phyloP scores from a whole-genome alignment of 441 rosid species.

The Syzygium syzygioides region DNA sequence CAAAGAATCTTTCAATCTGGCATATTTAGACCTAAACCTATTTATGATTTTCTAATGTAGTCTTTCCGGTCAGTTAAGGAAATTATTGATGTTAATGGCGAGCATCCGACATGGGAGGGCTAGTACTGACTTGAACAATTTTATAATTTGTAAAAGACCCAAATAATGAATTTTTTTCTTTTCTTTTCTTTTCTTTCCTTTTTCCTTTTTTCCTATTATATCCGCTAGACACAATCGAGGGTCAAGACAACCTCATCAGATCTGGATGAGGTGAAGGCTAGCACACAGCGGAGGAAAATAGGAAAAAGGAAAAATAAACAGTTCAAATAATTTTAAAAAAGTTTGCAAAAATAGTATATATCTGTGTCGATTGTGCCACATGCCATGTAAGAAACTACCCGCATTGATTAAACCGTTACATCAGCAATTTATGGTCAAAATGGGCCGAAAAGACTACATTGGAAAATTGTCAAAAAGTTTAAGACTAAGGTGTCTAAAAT shows the following conservation, averaged over 20 bases:
- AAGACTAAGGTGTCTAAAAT: not conserved
- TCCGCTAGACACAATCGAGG: accelerated
- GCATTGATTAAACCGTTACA: not conserved
- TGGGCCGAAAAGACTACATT: accelerated
- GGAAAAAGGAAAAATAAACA: not conserved
- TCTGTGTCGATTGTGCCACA: accelerated
- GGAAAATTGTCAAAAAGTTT: not conserved
- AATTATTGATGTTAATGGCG: not conserved
- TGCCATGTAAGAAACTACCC: not conserved
- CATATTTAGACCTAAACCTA: not conserved
- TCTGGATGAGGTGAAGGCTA: not conserved
- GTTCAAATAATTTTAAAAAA: accelerated
- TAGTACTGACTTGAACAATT: accelerated
- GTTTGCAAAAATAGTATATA: not conserved
- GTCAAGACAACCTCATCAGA: not conserved
- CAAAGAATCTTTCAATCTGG: not conserved
- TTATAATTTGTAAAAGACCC: not conserved
- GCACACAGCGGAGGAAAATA: accelerated
- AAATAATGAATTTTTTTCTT: too few relatives aligned
- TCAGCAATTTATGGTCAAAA: not conserved
- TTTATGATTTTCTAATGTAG: accelerated
- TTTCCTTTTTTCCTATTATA: not conserved
- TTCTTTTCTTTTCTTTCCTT: not conserved
- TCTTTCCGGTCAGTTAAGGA: accelerated
- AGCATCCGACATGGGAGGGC: accelerated